Base-by-base conservation (phyloP, 1,284 basidiomycete genomes). In the Malassezia caprae region DNA sequence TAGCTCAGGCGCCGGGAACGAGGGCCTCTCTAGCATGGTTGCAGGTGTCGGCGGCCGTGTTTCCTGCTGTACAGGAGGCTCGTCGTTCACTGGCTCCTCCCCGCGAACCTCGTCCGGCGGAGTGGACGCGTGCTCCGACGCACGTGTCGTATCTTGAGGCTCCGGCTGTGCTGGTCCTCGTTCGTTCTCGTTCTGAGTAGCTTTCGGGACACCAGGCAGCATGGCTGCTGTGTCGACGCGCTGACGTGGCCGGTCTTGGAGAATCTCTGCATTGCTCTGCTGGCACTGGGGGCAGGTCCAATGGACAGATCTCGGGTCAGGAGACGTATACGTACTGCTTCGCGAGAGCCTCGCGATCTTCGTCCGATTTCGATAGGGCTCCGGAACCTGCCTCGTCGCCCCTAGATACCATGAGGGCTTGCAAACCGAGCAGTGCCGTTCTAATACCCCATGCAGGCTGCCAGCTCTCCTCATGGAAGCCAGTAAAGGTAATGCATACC, bases 361-460 rank as follows among this genome's bases (percentile, higher is more conserved):
- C 88, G 58, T 84, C 86, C 49, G 90, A 79, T 53, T 87, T 87
- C 75, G 93, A 91, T 77, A 96, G 90, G 0, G 87, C 85, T 71
- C 90, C 86, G 3, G 93, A 79, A 17, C 88, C 91, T 51, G 90
- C 82, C 61, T 94, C 90, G 21, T 68, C 51, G 3, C 51, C 63
- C 23, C 59, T 60, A 2, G 68, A 69, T 19, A 60, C 46, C 70
- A 73, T 72, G 52, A 76, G 75, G 2, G 73, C 65, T 53, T 69
- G 74, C 34, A 76, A 44, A 2, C 74, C 75, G 21, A 76, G 51
- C 21, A 78, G 59, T 83, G 88, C 88, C 56, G 91, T 96, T 56
- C 91, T 82, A 24, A 96, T 87, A 53, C 91, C 91, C 91, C 91
- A 96, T 12, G 91, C 90, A 28, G 91, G 91, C 76, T 94, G 90